Evolutionary conservation across 164 flowering plant genomes (phyloP).

Genomic region (Vitis amurensis): DNA sequence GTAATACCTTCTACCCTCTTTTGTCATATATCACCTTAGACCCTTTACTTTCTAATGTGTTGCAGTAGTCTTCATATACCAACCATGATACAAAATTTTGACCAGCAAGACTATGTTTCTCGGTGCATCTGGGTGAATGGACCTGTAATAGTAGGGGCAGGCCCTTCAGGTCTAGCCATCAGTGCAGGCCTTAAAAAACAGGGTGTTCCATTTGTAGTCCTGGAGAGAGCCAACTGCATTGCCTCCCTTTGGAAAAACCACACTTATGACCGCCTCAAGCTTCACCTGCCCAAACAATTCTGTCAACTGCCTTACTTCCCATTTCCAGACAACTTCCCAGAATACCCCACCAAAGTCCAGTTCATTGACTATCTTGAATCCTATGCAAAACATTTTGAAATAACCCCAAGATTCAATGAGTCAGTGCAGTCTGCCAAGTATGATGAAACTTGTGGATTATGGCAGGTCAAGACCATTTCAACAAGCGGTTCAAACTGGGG

Average conservation of each 20-base stretch:
- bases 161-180: constrained; percentile 80
- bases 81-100: constrained; percentile 32
- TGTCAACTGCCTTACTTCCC: constrained; percentile 75
- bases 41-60: not conserved
- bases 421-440: constrained; percentile 68
- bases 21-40: not conserved
- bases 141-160: constrained; percentile 87
- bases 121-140: constrained; percentile 79
- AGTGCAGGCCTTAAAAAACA: constrained; percentile 66
- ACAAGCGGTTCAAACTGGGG: not conserved
- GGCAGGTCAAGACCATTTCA: constrained; percentile 58
- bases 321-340: constrained; percentile 70
- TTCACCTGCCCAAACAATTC: constrained; percentile 85
- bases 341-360: constrained; percentile 73
- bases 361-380: constrained; percentile 74
- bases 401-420: constrained; percentile 64
- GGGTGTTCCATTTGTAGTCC: constrained; percentile 80
- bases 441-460: constrained; percentile 62
- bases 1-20: not conserved
- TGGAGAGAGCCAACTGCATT: constrained; percentile 80
- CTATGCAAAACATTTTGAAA: constrained; percentile 60
- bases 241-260: constrained; percentile 87
- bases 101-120: constrained; percentile 21
- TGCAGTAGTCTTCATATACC: constrained; percentile 4
- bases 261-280: constrained; percentile 85